phyloP scores from a whole-genome alignment of 179 eudicot species.

The Carnegiea gigantea region DNA sequence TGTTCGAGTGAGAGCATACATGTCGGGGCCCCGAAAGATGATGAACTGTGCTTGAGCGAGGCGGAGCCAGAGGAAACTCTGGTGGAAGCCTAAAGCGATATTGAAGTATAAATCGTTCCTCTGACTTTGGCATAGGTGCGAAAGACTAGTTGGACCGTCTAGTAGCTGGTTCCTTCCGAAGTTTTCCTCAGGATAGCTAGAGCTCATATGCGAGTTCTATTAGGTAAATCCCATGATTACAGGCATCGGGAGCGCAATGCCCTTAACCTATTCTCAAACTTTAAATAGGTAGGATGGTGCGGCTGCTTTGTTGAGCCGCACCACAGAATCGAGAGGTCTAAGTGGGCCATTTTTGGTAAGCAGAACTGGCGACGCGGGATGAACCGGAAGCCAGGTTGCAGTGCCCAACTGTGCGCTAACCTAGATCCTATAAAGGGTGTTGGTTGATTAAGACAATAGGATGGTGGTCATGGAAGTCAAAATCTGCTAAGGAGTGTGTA shows the following conservation, averaged over 20 bases:
- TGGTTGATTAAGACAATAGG: slow-evolving; percentile 64
- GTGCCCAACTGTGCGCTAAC: slow-evolving; percentile 53
- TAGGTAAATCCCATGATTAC: slow-evolving; percentile 24
- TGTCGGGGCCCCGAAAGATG: not conserved
- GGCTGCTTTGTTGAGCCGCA: not conserved
- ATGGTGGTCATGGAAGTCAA: slow-evolving; percentile 72
- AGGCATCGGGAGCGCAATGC: slow-evolving; percentile 21
- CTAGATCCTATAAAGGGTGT: slow-evolving; percentile 67
- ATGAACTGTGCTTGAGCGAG: not conserved
- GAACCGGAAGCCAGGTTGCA: slow-evolving; percentile 38
- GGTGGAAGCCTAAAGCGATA: not conserved
- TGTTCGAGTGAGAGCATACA: not conserved
- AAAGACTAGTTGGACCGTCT: not conserved
- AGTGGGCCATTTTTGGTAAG: slow-evolving; percentile 23
- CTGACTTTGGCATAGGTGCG: not conserved
- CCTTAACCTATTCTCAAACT: slow-evolving; percentile 20
- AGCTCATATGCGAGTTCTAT: slow-evolving; percentile 23
- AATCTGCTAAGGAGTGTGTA: slow-evolving; percentile 69
- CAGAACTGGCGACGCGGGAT: slow-evolving; percentile 15
- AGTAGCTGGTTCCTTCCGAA: not conserved
- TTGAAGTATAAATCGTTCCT: not conserved
- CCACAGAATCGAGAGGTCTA: slow-evolving; percentile 17
- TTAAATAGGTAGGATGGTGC: slow-evolving; percentile 15
- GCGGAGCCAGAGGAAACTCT: no score
- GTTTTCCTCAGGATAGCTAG: slow-evolving; percentile 26